phyloP scores from a whole-genome alignment of 1,139 yeast genomes.

The Saccharomyces pastorianus region DNA sequence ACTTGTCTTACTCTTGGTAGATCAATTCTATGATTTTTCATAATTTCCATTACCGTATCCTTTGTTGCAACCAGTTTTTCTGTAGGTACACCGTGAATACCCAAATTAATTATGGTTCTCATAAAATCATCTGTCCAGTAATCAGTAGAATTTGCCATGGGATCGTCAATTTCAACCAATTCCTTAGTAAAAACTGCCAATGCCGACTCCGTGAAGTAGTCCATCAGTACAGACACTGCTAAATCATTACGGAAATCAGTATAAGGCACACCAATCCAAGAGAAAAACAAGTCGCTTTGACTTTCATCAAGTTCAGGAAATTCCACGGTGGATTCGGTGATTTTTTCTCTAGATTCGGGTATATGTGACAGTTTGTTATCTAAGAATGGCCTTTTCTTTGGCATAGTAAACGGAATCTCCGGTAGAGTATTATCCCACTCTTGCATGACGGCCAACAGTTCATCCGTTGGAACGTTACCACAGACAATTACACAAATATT shows the following conservation, averaged over 20 bases:
- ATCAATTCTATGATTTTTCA: constrained; percentile 56
- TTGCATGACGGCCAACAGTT: constrained; percentile 52
- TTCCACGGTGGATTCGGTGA: constrained; percentile 46
- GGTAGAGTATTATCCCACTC: constrained; percentile 56
- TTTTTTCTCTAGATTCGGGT: constrained; percentile 29
- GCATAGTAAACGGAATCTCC: constrained; percentile 29
- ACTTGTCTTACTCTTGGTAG: constrained; percentile 57
- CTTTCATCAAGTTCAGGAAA: constrained; percentile 89
- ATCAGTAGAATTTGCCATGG: constrained; percentile 67
- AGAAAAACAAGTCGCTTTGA: constrained; percentile 63
- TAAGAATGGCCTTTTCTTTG: constrained; percentile 63
- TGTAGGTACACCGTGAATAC: constrained; percentile 70
- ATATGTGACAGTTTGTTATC: constrained; percentile 53
- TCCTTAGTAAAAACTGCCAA: constrained; percentile 57
- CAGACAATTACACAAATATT: constrained; percentile 75
- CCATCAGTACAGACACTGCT: constrained; percentile 69
- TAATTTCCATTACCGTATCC: constrained; percentile 41
- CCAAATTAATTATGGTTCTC: constrained; percentile 50
- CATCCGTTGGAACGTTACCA: constrained; percentile 74
- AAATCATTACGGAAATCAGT: constrained; percentile 45
- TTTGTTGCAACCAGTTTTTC: constrained; percentile 50
- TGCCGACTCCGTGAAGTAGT: constrained; percentile 70
- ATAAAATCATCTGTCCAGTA: constrained; percentile 65
- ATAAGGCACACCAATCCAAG: constrained; percentile 79
- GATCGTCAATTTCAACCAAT: constrained; percentile 75